These are phyloP conservation scores for Mycena rosella DNA, from an alignment of 768 basidiomycete species.

Conservation along the genomic window DNA sequence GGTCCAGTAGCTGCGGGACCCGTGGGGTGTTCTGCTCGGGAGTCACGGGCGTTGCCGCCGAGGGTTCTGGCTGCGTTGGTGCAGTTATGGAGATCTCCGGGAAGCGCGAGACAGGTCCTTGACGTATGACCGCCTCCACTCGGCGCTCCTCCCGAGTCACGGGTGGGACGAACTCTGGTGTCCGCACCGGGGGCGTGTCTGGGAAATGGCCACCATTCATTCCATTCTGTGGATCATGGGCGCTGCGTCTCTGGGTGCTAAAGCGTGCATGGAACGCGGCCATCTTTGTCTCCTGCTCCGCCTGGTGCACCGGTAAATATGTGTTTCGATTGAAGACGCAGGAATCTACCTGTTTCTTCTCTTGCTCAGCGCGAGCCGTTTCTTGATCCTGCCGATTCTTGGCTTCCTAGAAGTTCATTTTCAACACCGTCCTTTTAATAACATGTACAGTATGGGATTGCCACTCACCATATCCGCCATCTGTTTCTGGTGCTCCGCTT, in stretches of 20 bases:
- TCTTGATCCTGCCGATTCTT: no score
- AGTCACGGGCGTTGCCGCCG: not conserved
- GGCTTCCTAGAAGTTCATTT: not conserved
- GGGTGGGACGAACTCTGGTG: not conserved
- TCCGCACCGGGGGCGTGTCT: not conserved
- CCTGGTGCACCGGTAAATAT: no score
- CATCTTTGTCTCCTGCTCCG: not conserved
- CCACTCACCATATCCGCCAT: not conserved
- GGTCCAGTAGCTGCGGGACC: not conserved
- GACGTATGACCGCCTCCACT: not conserved
- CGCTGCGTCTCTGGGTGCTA: not conserved
- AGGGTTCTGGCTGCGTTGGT: not conserved
- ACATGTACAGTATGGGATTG: not conserved
- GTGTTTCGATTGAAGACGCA: no score
- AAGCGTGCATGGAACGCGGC: not conserved
- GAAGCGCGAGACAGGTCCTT: not conserved
- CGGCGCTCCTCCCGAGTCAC: not conserved
- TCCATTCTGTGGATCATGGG: not conserved
- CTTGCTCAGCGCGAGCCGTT: no score
- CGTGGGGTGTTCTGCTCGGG: not conserved
- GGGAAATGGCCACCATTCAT: not conserved
- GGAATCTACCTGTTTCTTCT: conserved; percentile 1
- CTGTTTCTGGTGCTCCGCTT: not conserved
- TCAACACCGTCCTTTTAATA: not conserved
- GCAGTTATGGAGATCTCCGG: not conserved